A percentile compares a stretch with the other conserved stretches of the same genome.
Evolutionary conservation across 352 stramenopile species (phyloP).

Genomic region (Globisporangium parvum): DNA sequence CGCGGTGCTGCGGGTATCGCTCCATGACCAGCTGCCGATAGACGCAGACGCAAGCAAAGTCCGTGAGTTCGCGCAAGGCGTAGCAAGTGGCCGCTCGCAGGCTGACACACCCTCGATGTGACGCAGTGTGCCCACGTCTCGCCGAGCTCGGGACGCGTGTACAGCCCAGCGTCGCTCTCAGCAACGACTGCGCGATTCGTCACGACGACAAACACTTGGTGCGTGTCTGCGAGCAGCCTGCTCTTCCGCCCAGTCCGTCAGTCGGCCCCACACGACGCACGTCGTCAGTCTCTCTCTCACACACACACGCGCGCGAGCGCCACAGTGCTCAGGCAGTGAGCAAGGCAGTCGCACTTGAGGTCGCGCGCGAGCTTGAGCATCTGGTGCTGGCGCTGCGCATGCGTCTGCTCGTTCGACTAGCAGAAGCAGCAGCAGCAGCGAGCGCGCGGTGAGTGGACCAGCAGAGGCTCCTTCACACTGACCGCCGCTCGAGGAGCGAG

Average conservation of each 20-base stretch:
- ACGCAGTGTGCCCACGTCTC: slow-evolving; percentile 70
- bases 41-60: not conserved
- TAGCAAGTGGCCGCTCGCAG: too few relatives aligned
- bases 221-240: slow-evolving; percentile 58
- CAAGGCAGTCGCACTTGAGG: slow-evolving; percentile 29
- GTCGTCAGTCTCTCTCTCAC: not conserved
- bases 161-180: slow-evolving; percentile 32
- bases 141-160: slow-evolving; percentile 55
- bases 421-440: not conserved
- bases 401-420: slow-evolving; percentile 31
- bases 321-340: not conserved
- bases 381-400: slow-evolving; percentile 36
- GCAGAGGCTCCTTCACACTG: too few relatives aligned
- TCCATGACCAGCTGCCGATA: slow-evolving; percentile 53
- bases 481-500: not conserved
- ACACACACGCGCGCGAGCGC: not conserved
- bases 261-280: not conserved
- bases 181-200: slow-evolving; percentile 59
- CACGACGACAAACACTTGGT: slow-evolving; percentile 56
- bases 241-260: too few relatives aligned
- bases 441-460: too few relatives aligned
- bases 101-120: slow-evolving; percentile 59
- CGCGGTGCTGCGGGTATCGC: slow-evolving; percentile 36
- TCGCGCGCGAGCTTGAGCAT: slow-evolving; percentile 45
- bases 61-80: too few relatives aligned